A percentile compares a stretch with the other conserved stretches of the same genome.
These are phyloP conservation scores for Ophiobolus disseminans DNA, from an alignment of 2,329 filamentous ascomycete genomes.

Conservation along the genomic window DNA sequence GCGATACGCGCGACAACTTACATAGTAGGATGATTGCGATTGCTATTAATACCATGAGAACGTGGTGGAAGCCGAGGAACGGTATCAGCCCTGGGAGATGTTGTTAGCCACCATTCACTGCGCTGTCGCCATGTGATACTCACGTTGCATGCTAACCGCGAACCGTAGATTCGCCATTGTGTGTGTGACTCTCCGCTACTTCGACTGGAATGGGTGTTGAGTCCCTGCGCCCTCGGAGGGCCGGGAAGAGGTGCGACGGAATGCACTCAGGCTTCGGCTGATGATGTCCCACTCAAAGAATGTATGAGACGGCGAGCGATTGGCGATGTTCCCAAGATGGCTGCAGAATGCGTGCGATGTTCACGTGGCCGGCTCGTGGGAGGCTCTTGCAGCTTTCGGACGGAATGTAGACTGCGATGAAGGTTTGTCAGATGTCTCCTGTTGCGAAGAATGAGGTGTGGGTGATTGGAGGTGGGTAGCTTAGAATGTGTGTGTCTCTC, in stretches of 20 bases:
- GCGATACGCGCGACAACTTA: conserved; percentile 58
- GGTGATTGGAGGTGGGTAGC: conserved; percentile 41
- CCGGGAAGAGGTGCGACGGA: conserved; percentile 41
- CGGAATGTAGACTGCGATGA: conserved; percentile 42
- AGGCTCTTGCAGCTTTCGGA: conserved; percentile 36
- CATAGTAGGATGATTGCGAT: conserved; percentile 93
- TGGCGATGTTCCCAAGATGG: conserved; percentile 29
- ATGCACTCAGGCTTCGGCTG: conserved; percentile 40
- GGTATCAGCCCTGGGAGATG: conserved; percentile 61
- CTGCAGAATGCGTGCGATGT: conserved; percentile 27
- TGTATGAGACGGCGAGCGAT: conserved; percentile 28
- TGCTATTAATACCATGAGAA: conserved; percentile 96
- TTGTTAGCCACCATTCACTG: conserved; percentile 33
- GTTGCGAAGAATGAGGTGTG: conserved; percentile 23
- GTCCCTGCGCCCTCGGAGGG: conserved; percentile 53
- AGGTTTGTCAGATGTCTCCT: conserved; percentile 41
- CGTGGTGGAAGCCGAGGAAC: conserved; percentile 76
- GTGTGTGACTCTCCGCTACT: conserved; percentile 33
- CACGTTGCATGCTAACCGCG: conserved; percentile 59
- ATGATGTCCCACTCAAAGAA: conserved; percentile 21
- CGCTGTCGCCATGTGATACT: conserved; percentile 20
- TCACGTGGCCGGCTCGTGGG: conserved; percentile 24
- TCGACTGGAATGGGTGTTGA: conserved; percentile 28
- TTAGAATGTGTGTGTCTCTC: conserved; percentile 41
- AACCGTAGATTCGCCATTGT: conserved; percentile 59